phyloP scores from a whole-genome alignment of 345 rosid species.

The Pistacia integerrima region DNA sequence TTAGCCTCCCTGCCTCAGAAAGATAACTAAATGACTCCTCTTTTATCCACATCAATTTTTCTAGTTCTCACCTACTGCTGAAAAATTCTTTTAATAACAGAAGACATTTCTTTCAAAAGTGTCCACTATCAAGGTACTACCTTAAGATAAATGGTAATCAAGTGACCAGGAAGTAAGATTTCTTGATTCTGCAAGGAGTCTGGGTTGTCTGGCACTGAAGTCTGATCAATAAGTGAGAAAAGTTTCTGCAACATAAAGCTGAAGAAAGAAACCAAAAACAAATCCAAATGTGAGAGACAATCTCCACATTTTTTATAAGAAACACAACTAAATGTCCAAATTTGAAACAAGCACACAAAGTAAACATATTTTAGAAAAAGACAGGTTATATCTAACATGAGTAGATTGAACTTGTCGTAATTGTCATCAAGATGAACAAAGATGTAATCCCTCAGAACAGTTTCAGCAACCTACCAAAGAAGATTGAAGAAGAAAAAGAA shows the following conservation, averaged over 20 bases:
- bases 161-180: slow-evolving; percentile 91
- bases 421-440: slow-evolving; percentile 81
- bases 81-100: neutral
- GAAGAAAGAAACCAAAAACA: slow-evolving; percentile 28
- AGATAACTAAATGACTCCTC: neutral
- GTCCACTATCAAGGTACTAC: slow-evolving; percentile 31
- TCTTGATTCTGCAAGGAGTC: slow-evolving; percentile 98
- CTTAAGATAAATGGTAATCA: slow-evolving; percentile 87
- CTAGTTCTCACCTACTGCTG: neutral
- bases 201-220: slow-evolving; percentile 82
- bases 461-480: slow-evolving; percentile 69
- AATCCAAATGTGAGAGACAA: slow-evolving; percentile 8
- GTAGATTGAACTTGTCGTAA: slow-evolving; percentile 91
- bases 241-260: slow-evolving; percentile 98
- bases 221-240: slow-evolving; percentile 89
- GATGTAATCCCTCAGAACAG: slow-evolving; percentile 66
- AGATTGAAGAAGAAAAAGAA: slow-evolving; percentile 1
- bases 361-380: slow-evolving; percentile 1
- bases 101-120: neutral
- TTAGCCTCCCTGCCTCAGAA: neutral
- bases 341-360: neutral
- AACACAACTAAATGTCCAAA: neutral
- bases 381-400: slow-evolving; percentile 56
- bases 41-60: neutral
- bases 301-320: slow-evolving; percentile 1